A percentile compares a stretch with the other conserved stretches of the same genome.
Evolutionary conservation across 202 grass and related monocot genomes (phyloP).

Genomic region (Panicum virgatum): DNA sequence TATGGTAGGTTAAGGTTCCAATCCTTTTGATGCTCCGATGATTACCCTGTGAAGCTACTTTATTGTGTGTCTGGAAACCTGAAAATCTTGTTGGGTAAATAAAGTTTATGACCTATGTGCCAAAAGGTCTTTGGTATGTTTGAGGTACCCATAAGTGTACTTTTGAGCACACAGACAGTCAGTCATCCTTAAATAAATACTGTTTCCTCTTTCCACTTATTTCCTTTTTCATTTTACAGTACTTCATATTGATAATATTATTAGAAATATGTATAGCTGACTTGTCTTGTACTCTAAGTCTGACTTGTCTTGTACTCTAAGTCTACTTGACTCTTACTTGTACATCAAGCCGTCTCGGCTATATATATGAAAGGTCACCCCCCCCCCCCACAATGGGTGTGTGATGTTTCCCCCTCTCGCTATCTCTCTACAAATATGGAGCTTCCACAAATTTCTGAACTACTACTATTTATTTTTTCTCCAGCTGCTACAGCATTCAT

Average conservation of each 20-base stretch:
- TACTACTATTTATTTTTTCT: conserved; percentile 28
- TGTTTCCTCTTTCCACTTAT: not conserved
- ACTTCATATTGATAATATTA: conserved; percentile 5
- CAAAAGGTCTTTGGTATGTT: not conserved
- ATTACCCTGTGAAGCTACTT: not conserved
- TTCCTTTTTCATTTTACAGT: not conserved
- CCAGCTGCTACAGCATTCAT: conserved; percentile 41
- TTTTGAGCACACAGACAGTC: not conserved
- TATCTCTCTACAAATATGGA: too few species aligned
- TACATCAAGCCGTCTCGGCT: too few species aligned
- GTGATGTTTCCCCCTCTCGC: too few species aligned
- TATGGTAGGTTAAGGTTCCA: not conserved
- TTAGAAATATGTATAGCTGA: too few species aligned
- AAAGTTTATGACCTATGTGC: not conserved
- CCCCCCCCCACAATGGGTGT: too few species aligned
- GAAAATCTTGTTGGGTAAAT: not conserved
- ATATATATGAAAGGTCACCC: too few species aligned
- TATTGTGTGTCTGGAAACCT: not conserved
- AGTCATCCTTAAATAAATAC: conserved; percentile 21
- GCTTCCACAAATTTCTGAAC: conserved; percentile 37
- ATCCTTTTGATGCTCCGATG: not conserved
- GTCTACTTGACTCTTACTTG: too few species aligned
- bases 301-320: too few species aligned
- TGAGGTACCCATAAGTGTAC: not conserved
- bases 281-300: too few species aligned